phyloP scores from a whole-genome alignment of 805 yeast species.

The Dipodascus albidus region DNA sequence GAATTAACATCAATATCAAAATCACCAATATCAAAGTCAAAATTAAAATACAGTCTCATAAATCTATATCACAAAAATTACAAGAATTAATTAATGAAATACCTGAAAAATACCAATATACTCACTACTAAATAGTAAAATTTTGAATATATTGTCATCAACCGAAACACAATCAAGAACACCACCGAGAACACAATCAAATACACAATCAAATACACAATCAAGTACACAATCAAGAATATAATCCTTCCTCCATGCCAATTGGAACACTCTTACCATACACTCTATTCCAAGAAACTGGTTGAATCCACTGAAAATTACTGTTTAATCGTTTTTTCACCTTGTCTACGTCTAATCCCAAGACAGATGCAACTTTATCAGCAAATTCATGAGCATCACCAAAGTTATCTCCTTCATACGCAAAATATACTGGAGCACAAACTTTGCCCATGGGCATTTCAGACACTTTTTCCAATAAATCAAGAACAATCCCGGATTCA shows the following conservation, averaged over 20 bases:
- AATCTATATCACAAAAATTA: too few relatives aligned
- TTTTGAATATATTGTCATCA: too few relatives aligned
- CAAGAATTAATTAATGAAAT: too few relatives aligned
- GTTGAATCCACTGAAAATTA: conserved; percentile 33
- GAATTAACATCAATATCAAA: too few relatives aligned
- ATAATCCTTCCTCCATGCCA: conserved; percentile 71
- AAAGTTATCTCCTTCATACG: conserved; percentile 86
- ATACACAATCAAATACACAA: not conserved
- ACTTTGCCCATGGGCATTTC: conserved; percentile 8
- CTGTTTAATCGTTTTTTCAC: conserved; percentile 3
- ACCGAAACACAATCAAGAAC: too few relatives aligned
- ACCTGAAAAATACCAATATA: too few relatives aligned
- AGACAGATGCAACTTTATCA: conserved; percentile 22
- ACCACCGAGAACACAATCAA: too few relatives aligned
- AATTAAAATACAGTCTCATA: too few relatives aligned
- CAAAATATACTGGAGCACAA: conserved; percentile 36
- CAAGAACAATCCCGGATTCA: conserved; percentile 25
- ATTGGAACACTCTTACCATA: conserved; percentile 66
- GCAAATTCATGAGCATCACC: conserved; percentile 53
- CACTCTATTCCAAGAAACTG: conserved; percentile 75
- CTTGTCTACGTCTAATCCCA: conserved; percentile 15
- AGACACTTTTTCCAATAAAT: conserved; percentile 12
- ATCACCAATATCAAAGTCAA: too few relatives aligned
- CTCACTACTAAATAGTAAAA: too few relatives aligned
- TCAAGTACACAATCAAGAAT: conserved; percentile 30